Evolutionary conservation across 169 alveolate species (phyloP), one percentile per base, ranked within the genome.

Genomic region (Theileria equi): DNA sequence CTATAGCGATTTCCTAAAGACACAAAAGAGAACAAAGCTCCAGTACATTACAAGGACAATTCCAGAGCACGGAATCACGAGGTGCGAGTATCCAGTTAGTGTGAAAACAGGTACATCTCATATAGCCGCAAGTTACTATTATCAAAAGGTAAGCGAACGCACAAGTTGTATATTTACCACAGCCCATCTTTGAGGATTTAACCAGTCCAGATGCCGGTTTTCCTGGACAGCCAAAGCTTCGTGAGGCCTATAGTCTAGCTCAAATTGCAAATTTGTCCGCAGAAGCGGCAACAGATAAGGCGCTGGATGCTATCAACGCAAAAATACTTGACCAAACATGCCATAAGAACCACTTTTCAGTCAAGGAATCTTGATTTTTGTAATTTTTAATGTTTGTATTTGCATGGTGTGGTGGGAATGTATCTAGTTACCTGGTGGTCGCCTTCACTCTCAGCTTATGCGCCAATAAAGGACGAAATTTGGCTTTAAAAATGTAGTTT

Each of bases 241-340:
- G 70, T 21, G 29, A 10, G 13, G 19, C 38, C 48, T 59, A 44
- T 52, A 58, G 34, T 35, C 17, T 74, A 52, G 41, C 54, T 23
- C 70, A 64, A 31, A 43, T 74, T 32, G 78, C 80, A 45, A 64
- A 31, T 26, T 47, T 64, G 47, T 64, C 84, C 31, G 84, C 84
- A 6, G 80, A 64, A 59, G 62, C 77, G 19, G 69, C 79, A 28
- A 54, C 84, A 19, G 59, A 34, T 54, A 74, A 54, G 16, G 80
- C 70, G 29, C 44, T 74, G 28, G 79, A 74, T 17, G 74, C 16
- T 13, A 13, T 74, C 59, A 64, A 58, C 49, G 66, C 64, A 29
- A 61, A 48, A 54, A 26, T 68, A 4, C 28, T 61, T 3, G 59
- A 50, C 5, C 60, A 60, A 49, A 47, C 50, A 47, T 6, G 26